phyloP scores from a whole-genome alignment of 345 rosid genomes.

The Camelina hispida region DNA sequence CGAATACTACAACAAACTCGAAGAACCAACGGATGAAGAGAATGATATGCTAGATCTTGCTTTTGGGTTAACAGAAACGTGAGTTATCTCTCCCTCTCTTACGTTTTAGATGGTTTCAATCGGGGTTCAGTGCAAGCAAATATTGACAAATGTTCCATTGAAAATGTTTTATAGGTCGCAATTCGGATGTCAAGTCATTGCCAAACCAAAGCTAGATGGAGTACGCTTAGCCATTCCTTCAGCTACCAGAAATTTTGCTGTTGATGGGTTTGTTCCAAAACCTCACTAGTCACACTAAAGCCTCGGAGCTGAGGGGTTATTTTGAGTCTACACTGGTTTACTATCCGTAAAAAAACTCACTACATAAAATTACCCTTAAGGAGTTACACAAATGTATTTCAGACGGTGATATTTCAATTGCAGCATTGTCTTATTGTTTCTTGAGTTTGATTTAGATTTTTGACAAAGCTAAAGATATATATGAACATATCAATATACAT shows the following conservation, averaged over 20 bases:
- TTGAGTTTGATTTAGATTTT: background rate
- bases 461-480: background rate
- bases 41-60: conserved; percentile 99
- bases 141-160: background rate
- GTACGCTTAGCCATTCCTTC: conserved; percentile 75
- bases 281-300: too few relatives aligned
- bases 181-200: conserved; percentile 80
- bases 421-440: conserved; percentile 6
- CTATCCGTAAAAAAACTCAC: background rate
- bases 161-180: conserved; percentile 61
- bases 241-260: conserved; percentile 89
- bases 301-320: too few relatives aligned
- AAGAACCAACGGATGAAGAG: conserved; percentile 96
- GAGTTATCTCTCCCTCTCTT: conserved; percentile 36
- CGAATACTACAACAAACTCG: conserved; percentile 82
- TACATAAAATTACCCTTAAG: conserved; percentile 18
- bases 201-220: too few relatives aligned
- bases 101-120: too few relatives aligned
- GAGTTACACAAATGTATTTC: conserved; percentile 22
- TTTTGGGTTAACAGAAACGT: conserved; percentile 91
- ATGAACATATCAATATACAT: background rate
- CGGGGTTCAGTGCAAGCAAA: too few relatives aligned
- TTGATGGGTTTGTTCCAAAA: conserved; percentile 83
- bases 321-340: too few relatives aligned
- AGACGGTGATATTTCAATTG: conserved; percentile 11